Evolutionary conservation across 2,329 filamentous ascomycete genomes (phyloP).

Genomic region (Rachicladosporium sp.): DNA sequence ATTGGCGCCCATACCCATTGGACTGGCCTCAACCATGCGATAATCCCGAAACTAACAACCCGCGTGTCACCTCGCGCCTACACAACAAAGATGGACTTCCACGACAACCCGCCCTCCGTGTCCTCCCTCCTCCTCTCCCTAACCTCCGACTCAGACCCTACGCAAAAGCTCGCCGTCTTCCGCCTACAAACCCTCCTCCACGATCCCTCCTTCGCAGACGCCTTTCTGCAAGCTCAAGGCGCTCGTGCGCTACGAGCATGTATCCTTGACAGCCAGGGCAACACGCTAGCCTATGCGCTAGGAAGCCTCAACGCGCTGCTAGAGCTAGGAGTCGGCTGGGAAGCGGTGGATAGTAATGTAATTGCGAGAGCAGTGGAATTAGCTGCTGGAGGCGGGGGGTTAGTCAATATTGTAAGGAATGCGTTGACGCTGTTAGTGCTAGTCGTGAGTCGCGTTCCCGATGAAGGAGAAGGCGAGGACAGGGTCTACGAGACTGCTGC

Average conservation of each 20-base stretch:
- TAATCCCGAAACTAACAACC: no score
- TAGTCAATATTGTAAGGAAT: constrained; percentile 93
- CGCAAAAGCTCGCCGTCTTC: constrained; percentile 97
- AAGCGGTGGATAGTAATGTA: constrained; percentile 64
- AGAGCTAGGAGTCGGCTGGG: constrained; percentile 97
- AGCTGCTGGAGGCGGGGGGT: constrained; percentile 26
- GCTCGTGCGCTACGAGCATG: constrained; percentile 69
- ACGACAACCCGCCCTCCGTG: constrained; percentile 23
- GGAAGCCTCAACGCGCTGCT: constrained; percentile 78
- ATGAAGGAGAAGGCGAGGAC: constrained; percentile 26
- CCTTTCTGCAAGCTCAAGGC: constrained; percentile 85
- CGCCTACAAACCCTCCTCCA: constrained; percentile 92
- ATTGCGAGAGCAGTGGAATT: constrained; percentile 43
- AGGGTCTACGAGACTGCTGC: constrained; percentile 38
- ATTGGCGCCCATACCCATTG: no score
- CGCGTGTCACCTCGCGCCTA: not conserved
- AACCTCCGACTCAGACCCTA: constrained; percentile 63
- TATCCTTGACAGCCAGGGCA: constrained; percentile 74
- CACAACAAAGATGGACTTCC: constrained; percentile 4
- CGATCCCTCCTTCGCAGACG: constrained; percentile 90
- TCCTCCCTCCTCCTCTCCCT: constrained; percentile 39
- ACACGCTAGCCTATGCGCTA: constrained; percentile 89
- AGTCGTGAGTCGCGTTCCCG: constrained; percentile 59
- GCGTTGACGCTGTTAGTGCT: constrained; percentile 95
- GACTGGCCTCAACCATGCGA: no score